Conservation (phyloP, 2,329 filamentous ascomycete species). For the Alternaria sp. region DNA sequence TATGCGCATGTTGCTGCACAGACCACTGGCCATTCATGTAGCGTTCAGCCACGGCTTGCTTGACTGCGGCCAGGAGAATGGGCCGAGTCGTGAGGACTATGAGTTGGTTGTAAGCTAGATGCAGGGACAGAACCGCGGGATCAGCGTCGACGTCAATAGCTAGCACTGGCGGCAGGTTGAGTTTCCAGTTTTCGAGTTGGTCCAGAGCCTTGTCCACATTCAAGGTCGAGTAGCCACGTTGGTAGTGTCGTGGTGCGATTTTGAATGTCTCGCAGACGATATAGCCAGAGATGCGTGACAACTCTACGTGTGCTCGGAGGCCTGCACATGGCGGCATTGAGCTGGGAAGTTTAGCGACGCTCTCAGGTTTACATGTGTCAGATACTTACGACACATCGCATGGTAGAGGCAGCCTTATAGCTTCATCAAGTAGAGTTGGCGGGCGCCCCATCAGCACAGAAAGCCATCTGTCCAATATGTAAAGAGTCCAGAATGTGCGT, state of each 20-base stretch:
- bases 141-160: constrained; percentile 20
- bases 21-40: constrained; percentile 18
- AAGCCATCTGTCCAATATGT: constrained; percentile 37
- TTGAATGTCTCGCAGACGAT: constrained; percentile 38
- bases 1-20: constrained; percentile 18
- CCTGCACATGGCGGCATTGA: constrained; percentile 29
- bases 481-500: constrained; percentile 33
- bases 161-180: constrained; percentile 22
- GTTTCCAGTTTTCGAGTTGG: constrained; percentile 29
- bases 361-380: background rate
- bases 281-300: constrained; percentile 30
- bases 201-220: constrained; percentile 27
- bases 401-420: constrained; percentile 32
- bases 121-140: constrained; percentile 28
- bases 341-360: constrained; percentile 18
- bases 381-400: constrained; percentile 26
- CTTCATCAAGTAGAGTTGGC: constrained; percentile 32
- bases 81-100: constrained; percentile 34
- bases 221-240: constrained; percentile 6
- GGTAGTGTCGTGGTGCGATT: constrained; percentile 24
- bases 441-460: constrained; percentile 36
- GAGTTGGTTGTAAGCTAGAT: constrained; percentile 36
- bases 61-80: constrained; percentile 30
- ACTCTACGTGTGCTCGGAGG: constrained; percentile 31
- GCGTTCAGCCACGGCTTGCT: constrained; percentile 29